Percentiles rank a stretch among this genome's conserved stretches.
These are phyloP conservation scores for Wickerhamiella allomyrinae DNA, from an alignment of 805 yeast species.

Conservation along the genomic window DNA sequence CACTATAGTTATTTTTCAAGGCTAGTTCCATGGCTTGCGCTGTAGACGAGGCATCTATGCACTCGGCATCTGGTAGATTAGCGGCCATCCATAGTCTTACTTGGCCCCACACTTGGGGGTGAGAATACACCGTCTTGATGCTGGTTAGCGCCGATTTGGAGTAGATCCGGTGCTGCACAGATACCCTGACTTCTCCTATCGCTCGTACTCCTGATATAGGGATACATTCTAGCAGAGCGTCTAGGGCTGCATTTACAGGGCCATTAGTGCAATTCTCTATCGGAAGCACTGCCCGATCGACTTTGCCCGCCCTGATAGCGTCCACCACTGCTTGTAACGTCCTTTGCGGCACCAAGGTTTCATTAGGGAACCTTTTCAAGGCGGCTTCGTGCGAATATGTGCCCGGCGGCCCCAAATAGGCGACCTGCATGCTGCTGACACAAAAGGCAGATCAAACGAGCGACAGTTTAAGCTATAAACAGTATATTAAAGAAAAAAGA, in stretches of 20 bases:
- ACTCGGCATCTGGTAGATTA: slow-evolving; percentile 28
- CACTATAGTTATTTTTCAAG: slow-evolving; percentile 29
- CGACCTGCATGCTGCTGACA: slow-evolving; percentile 24
- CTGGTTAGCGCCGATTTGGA: slow-evolving; percentile 29
- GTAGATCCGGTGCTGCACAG: slow-evolving; percentile 65
- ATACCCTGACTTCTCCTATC: slow-evolving; percentile 67
- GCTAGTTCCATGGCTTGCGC: slow-evolving; percentile 71
- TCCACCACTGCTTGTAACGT: slow-evolving; percentile 46
- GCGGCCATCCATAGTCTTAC: slow-evolving; percentile 40
- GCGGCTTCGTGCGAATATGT: slow-evolving; percentile 81
- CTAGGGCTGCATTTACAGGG: slow-evolving; percentile 75
- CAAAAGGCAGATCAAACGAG: too few relatives aligned
- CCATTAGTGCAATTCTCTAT: slow-evolving; percentile 93
- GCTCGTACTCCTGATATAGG: slow-evolving; percentile 31
- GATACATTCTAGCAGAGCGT: slow-evolving; percentile 45
- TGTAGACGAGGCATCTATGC: slow-evolving; percentile 62
- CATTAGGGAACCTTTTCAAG: slow-evolving; percentile 5
- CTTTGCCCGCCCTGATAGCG: slow-evolving; percentile 31
- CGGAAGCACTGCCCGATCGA: slow-evolving; percentile 71
- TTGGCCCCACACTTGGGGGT: slow-evolving; percentile 98
- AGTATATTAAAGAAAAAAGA: too few relatives aligned
- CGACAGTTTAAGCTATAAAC: too few relatives aligned
- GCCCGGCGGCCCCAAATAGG: slow-evolving; percentile 80
- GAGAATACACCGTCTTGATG: slow-evolving; percentile 59
- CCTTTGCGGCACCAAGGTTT: slow-evolving; percentile 14